Evolutionary conservation across 495 filamentous ascomycete genomes (phyloP).

Genomic region (Neurospora sp.): DNA sequence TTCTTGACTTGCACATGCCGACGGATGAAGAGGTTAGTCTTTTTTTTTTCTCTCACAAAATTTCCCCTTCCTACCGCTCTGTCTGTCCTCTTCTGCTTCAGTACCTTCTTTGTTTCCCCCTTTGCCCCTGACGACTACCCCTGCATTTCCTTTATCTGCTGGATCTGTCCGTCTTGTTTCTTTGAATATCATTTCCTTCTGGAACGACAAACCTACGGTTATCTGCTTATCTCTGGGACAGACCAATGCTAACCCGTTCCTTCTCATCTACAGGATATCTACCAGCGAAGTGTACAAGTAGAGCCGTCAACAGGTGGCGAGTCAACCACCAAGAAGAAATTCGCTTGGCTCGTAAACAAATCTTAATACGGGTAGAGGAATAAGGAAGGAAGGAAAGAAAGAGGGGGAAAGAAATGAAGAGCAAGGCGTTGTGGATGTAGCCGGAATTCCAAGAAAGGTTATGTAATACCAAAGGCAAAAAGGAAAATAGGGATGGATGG

Average conservation of each 20-base stretch:
- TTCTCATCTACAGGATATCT: conserved; percentile 39
- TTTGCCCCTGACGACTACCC: conserved; percentile 14
- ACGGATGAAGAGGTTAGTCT: conserved; percentile 50
- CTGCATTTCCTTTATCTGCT: neutral
- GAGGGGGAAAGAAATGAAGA: neutral
- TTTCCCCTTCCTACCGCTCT: neutral
- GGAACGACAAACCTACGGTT: neutral
- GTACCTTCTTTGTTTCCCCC: neutral
- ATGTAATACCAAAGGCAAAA: neutral
- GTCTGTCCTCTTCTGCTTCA: neutral
- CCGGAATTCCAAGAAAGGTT: neutral
- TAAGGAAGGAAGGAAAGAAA: neutral
- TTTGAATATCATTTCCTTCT: neutral
- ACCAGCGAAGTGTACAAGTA: conserved; percentile 47
- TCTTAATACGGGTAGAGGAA: neutral
- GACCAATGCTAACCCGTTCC: neutral
- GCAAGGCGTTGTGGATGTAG: neutral
- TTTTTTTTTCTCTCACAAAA: neutral
- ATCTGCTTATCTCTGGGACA: neutral
- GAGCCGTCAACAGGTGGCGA: conserved; percentile 33
- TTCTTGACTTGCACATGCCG: conserved; percentile 54
- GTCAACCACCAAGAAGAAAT: conserved; percentile 42
- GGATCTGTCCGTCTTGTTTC: neutral
- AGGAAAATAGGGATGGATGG: neutral
- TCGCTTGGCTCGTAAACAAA: conserved; percentile 46